Percentiles rank a stretch among this genome's conserved stretches.
Conservation (phyloP, 2,329 filamentous ascomycete species). For the Cordyceps cateniannulata region DNA sequence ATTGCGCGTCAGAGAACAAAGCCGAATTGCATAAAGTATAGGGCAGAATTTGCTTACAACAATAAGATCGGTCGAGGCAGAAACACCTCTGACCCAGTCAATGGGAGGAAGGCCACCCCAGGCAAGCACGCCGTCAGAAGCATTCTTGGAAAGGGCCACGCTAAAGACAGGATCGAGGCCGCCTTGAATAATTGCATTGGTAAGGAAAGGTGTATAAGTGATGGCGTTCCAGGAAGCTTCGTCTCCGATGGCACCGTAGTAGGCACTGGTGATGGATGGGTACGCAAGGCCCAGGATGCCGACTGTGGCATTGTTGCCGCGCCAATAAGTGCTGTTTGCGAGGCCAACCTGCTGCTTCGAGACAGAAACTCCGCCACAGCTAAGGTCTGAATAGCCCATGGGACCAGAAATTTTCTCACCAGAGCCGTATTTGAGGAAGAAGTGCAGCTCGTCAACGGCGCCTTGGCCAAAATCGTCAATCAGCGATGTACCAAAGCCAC, state of each 20-base stretch:
- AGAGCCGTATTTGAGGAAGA: constrained; percentile 41
- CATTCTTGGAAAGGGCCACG: constrained; percentile 41
- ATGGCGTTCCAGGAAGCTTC: constrained; percentile 32
- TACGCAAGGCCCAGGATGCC: constrained; percentile 47
- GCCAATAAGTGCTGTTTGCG: constrained; percentile 44
- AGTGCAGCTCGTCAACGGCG: constrained; percentile 35
- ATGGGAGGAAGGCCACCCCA: constrained; percentile 41
- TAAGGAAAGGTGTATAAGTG: constrained; percentile 43
- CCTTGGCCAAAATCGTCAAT: constrained; percentile 35
- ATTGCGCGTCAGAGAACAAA: background rate
- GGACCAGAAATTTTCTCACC: constrained; percentile 41
- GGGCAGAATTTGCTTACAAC: constrained; percentile 31
- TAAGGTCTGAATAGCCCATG: constrained; percentile 40
- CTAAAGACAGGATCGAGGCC: constrained; percentile 39
- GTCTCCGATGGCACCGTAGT: constrained; percentile 32
- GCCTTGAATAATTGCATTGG: constrained; percentile 41
- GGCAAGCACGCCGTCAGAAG: constrained; percentile 37
- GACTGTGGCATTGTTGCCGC: constrained; percentile 45
- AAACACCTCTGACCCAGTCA: constrained; percentile 22
- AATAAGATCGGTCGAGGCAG: constrained; percentile 35
- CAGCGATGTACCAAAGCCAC: constrained; percentile 35
- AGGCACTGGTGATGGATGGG: constrained; percentile 43
- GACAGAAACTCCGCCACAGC: constrained; percentile 39
- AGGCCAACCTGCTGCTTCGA: constrained; percentile 41
- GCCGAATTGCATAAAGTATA: background rate